Percentiles rank a stretch among this genome's conserved stretches.
phyloP scores from a whole-genome alignment of 2,329 filamentous ascomycete species.

The Neurospora crassa region DNA sequence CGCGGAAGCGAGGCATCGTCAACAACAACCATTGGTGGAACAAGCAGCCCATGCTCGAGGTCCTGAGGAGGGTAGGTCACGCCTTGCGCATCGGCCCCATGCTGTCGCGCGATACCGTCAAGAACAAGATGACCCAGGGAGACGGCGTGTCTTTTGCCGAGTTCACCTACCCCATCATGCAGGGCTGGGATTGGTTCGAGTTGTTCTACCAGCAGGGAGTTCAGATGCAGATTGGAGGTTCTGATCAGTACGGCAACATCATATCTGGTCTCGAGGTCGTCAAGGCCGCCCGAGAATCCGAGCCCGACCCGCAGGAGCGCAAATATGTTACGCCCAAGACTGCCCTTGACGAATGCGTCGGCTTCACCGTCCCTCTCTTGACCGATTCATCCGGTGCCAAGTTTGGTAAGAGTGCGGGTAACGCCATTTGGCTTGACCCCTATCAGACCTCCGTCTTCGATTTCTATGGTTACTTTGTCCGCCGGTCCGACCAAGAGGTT shows the following conservation, averaged over 20 bases:
- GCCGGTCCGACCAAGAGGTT: slow-evolving; percentile 71
- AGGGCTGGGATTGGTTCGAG: slow-evolving; percentile 95
- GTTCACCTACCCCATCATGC: slow-evolving; percentile 85
- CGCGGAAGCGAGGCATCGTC: slow-evolving; percentile 56
- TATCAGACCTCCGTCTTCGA: slow-evolving; percentile 76
- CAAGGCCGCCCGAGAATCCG: slow-evolving; percentile 57
- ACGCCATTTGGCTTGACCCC: slow-evolving; percentile 84
- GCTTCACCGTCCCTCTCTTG: slow-evolving; percentile 83
- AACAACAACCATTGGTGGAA: slow-evolving; percentile 86
- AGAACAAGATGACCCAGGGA: slow-evolving; percentile 70
- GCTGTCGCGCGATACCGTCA: slow-evolving; percentile 84
- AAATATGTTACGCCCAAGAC: slow-evolving; percentile 25
- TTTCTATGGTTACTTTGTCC: slow-evolving; percentile 83
- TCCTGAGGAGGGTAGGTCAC: slow-evolving; percentile 64
- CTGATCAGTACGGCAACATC: slow-evolving; percentile 96
- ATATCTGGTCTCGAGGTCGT: slow-evolving; percentile 79
- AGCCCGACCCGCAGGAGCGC: slow-evolving; percentile 33
- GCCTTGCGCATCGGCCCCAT: slow-evolving; percentile 74
- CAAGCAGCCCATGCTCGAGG: slow-evolving; percentile 59
- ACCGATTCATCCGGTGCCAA: slow-evolving; percentile 81
- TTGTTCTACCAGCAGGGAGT: slow-evolving; percentile 59
- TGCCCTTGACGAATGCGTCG: slow-evolving; percentile 54
- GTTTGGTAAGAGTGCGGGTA: slow-evolving; percentile 90
- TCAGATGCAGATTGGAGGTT: slow-evolving; percentile 86
- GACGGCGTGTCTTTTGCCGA: slow-evolving; percentile 93